These are phyloP conservation scores for Dinochytrium kinnereticum DNA, from an alignment of 371 early-diverging fungal genomes.

Conservation along the genomic window DNA sequence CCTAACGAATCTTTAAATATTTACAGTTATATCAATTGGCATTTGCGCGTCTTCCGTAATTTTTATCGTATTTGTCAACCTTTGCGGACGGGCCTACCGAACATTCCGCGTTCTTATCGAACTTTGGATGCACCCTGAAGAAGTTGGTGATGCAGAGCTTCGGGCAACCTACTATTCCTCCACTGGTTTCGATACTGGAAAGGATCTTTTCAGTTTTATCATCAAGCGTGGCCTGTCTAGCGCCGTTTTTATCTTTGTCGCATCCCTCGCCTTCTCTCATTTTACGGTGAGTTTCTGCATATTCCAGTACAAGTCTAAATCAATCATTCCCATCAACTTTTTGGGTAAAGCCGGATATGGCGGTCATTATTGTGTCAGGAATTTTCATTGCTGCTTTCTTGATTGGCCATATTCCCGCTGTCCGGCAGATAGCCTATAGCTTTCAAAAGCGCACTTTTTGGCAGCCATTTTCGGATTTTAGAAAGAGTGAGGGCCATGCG, in stretches of 20 bases:
- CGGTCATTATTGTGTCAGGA: neutral
- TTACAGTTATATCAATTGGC: constrained; percentile 14
- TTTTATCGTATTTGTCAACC: constrained; percentile 17
- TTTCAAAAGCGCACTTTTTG: constrained; percentile 8
- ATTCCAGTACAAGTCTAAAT: no score
- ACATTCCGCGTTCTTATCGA: neutral
- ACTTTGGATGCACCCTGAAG: constrained; percentile 10
- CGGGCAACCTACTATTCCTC: constrained; percentile 14
- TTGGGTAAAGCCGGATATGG: neutral
- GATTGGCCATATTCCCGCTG: neutral
- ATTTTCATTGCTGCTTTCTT: neutral
- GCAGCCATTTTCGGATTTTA: neutral
- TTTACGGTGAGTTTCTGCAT: constrained; percentile 12
- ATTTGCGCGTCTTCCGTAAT: constrained; percentile 6
- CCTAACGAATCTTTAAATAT: neutral
- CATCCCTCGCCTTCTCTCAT: neutral
- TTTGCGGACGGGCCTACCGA: neutral
- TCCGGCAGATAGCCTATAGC: neutral
- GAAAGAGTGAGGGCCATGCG: constrained; percentile 12
- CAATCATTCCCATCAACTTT: no score
- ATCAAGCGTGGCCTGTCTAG: neutral
- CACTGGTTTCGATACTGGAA: constrained; percentile 19
- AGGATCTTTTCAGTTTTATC: constrained; percentile 1
- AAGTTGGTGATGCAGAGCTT: constrained; percentile 9
- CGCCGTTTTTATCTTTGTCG: neutral